Conservation (phyloP, 306 rosid genomes). For the Vigna nakashimae region DNA sequence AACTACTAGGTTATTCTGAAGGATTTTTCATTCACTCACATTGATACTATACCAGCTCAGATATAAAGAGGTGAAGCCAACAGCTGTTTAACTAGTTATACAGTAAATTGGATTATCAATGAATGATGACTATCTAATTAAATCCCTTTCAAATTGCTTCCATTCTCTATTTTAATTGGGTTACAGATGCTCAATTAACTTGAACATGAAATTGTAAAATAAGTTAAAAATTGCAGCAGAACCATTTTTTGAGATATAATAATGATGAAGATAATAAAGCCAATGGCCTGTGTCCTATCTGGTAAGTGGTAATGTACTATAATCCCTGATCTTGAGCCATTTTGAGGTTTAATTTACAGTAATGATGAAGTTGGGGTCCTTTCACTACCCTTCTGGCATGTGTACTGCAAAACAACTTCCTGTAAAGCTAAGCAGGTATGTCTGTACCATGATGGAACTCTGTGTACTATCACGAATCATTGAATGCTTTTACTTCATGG, state of each 20-base stretch:
- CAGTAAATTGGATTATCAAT: background rate
- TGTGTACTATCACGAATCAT: slow-evolving; percentile 43
- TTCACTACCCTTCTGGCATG: slow-evolving; percentile 35
- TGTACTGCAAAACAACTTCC: slow-evolving; percentile 44
- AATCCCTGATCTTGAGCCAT: slow-evolving; percentile 29
- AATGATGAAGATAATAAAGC: background rate
- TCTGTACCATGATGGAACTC: slow-evolving; percentile 51
- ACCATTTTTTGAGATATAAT: slow-evolving; percentile 2
- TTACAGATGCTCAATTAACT: background rate
- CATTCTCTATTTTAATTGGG: background rate
- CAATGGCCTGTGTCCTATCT: slow-evolving; percentile 4
- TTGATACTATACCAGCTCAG: slow-evolving; percentile 18
- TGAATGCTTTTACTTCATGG: slow-evolving; percentile 49
- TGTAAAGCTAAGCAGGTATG: slow-evolving; percentile 41
- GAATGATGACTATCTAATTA: background rate
- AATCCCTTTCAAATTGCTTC: background rate
- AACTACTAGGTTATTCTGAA: slow-evolving; percentile 27
- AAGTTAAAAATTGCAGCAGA: slow-evolving; percentile 3
- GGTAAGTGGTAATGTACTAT: slow-evolving; percentile 29
- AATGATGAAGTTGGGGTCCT: slow-evolving; percentile 45
- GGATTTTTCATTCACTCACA: slow-evolving; percentile 8
- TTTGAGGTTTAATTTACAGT: slow-evolving; percentile 40
- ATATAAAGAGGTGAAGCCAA: slow-evolving; percentile 43
- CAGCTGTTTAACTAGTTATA: background rate
- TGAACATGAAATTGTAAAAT: background rate